phyloP scores from a whole-genome alignment of 805 yeast species.

The Barnettozyma botsteinii region DNA sequence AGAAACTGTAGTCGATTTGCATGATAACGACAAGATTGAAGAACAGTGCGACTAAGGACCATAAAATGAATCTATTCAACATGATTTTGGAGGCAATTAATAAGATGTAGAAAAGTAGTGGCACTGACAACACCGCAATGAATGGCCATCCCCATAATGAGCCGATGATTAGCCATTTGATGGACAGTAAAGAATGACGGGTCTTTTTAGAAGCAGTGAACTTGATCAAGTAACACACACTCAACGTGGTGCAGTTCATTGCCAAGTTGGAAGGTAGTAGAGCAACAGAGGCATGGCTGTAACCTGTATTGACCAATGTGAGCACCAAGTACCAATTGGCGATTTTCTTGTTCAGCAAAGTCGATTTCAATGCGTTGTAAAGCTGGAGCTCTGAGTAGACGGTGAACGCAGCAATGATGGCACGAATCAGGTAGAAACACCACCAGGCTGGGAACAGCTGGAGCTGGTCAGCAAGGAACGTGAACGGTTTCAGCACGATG shows the following conservation, averaged over 20 bases:
- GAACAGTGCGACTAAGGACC: slow-evolving; percentile 23
- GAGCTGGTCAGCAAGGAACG: slow-evolving; percentile 12
- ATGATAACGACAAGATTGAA: slow-evolving; percentile 27
- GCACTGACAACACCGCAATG: slow-evolving; percentile 55
- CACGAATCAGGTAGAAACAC: slow-evolving; percentile 51
- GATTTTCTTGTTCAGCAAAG: slow-evolving; percentile 7
- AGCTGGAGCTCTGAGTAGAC: slow-evolving; percentile 50
- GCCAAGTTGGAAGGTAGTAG: slow-evolving; percentile 80
- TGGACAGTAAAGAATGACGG: slow-evolving; percentile 25
- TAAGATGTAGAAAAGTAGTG: slow-evolving; percentile 43
- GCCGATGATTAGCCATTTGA: slow-evolving; percentile 50
- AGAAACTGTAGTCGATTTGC: slow-evolving; percentile 55
- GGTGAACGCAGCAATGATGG: slow-evolving; percentile 35
- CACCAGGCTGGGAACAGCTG: slow-evolving; percentile 18
- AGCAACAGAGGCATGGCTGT: slow-evolving; percentile 86
- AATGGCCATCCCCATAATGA: slow-evolving; percentile 93
- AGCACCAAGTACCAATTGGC: slow-evolving; percentile 62
- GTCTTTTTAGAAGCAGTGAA: slow-evolving; percentile 20
- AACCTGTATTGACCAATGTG: slow-evolving; percentile 64
- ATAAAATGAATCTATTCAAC: slow-evolving; percentile 15
- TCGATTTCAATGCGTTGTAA: slow-evolving; percentile 34
- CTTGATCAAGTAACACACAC: slow-evolving; percentile 34
- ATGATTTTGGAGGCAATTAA: slow-evolving; percentile 3
- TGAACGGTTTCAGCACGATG: slow-evolving; percentile 20
- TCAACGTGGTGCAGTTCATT: slow-evolving; percentile 44